phyloP scores from a whole-genome alignment of 345 rosid genomes.

The Brassica nigra region DNA sequence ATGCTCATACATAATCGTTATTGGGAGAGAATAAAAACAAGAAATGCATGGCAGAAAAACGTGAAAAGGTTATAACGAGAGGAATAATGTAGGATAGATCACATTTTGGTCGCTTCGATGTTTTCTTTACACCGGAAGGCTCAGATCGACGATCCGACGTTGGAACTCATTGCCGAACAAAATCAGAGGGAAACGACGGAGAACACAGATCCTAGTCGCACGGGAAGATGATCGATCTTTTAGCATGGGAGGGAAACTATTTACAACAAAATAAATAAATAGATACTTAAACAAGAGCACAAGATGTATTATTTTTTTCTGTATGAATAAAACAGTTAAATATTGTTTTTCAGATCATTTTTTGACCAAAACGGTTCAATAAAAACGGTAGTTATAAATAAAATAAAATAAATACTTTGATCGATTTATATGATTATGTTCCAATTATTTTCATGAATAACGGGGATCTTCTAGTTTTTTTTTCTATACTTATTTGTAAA shows the following conservation, averaged over 20 bases:
- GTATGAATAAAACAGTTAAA: too few species aligned
- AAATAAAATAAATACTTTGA: too few species aligned
- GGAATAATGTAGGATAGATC: conserved; percentile 15
- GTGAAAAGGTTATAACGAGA: not conserved
- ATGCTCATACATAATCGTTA: not conserved
- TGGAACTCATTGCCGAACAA: conserved; percentile 48
- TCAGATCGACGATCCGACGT: conserved; percentile 67
- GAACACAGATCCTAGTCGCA: not conserved
- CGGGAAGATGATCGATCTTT: not conserved
- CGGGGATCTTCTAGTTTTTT: too few species aligned
- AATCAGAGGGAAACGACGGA: not conserved
- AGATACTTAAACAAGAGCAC: too few species aligned
- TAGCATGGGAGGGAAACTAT: not conserved
- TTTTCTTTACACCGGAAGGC: conserved; percentile 58
- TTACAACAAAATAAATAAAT: not conserved
- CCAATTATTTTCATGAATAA: too few species aligned
- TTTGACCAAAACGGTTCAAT: too few species aligned
- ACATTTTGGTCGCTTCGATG: conserved; percentile 93
- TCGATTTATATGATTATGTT: too few species aligned
- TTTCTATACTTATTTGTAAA: too few species aligned
- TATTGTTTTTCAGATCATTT: too few species aligned
- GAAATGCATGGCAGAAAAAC: not conserved
- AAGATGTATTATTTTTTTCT: too few species aligned
- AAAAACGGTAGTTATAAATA: too few species aligned
- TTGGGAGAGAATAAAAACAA: not conserved